phyloP scores from a whole-genome alignment of 129 eudicot species.

The Chrysanthemum makinoi region DNA sequence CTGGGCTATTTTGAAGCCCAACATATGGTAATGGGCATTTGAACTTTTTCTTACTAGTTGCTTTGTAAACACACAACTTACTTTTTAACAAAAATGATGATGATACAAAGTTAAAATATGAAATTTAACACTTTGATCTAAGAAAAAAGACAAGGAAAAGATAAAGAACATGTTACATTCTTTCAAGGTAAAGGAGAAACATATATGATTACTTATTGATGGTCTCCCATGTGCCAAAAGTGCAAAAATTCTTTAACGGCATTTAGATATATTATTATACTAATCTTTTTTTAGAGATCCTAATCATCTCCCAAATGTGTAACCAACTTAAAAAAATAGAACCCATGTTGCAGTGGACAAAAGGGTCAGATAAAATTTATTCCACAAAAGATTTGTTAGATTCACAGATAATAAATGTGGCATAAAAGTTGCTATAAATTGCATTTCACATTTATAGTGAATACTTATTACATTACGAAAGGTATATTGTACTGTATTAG shows the following conservation, averaged over 20 bases:
- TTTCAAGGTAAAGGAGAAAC: slow-evolving; percentile 26
- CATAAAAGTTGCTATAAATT: not conserved
- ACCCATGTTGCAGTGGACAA: not conserved
- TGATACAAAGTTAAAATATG: not conserved
- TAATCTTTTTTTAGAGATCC: slow-evolving; percentile 14
- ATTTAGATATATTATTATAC: too few relatives aligned
- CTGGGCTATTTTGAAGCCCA: too few relatives aligned
- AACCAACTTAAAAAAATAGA: not conserved
- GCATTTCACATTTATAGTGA: too few relatives aligned
- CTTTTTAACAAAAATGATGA: too few relatives aligned
- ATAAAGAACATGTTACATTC: not conserved
- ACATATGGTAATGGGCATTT: too few relatives aligned
- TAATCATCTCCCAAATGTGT: slow-evolving; percentile 6
- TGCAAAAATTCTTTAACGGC: not conserved
- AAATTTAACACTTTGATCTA: not conserved
- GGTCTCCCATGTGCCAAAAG: slow-evolving; percentile 38
- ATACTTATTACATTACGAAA: too few relatives aligned
- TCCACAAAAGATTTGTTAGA: not conserved
- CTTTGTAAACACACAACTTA: too few relatives aligned
- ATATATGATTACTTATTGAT: slow-evolving; percentile 8
- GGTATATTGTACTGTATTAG: too few relatives aligned
- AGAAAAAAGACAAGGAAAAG: slow-evolving; percentile 7
- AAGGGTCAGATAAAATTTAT: not conserved
- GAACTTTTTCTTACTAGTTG: too few relatives aligned
- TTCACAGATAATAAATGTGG: not conserved